Conservation (phyloP, 2,329 filamentous ascomycete genomes). For the Scytalidium lignicola region DNA sequence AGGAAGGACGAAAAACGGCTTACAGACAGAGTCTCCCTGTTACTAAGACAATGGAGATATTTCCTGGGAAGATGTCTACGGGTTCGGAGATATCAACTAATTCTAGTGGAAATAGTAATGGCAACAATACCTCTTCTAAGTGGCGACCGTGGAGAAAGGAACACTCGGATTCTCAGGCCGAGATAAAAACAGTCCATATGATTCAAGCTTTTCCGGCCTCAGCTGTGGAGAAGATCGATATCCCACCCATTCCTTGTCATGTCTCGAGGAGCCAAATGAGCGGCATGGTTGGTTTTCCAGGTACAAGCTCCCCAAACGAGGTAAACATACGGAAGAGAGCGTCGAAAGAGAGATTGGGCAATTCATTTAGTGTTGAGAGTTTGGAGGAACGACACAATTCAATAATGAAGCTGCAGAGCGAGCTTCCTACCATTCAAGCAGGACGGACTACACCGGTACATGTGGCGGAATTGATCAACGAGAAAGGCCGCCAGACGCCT, state of each 20-base stretch:
- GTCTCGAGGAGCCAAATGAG: slow-evolving; percentile 13
- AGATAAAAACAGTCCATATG: neutral
- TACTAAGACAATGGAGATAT: too few species aligned
- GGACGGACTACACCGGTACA: slow-evolving; percentile 12
- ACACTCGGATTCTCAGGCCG: neutral
- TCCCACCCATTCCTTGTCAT: slow-evolving; percentile 15
- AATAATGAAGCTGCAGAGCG: slow-evolving; percentile 15
- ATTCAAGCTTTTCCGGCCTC: neutral
- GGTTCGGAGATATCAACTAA: neutral
- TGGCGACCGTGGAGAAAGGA: neutral
- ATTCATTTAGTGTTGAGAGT: slow-evolving; percentile 23
- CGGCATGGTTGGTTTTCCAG: slow-evolving; percentile 16
- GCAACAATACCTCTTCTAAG: too few species aligned
- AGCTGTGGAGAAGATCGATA: slow-evolving; percentile 10
- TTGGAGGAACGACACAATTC: slow-evolving; percentile 18
- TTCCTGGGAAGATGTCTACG: too few species aligned
- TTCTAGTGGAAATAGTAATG: too few species aligned
- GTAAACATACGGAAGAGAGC: slow-evolving; percentile 14
- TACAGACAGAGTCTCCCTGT: too few species aligned
- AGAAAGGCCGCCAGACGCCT: neutral
- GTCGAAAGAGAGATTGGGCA: slow-evolving; percentile 24
- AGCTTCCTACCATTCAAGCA: slow-evolving; percentile 17
- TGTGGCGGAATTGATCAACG: neutral
- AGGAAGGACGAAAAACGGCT: too few species aligned
- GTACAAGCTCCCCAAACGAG: slow-evolving; percentile 12